Base-by-base conservation (phyloP, 352 stramenopile genomes). In the Phytophthora pini region DNA sequence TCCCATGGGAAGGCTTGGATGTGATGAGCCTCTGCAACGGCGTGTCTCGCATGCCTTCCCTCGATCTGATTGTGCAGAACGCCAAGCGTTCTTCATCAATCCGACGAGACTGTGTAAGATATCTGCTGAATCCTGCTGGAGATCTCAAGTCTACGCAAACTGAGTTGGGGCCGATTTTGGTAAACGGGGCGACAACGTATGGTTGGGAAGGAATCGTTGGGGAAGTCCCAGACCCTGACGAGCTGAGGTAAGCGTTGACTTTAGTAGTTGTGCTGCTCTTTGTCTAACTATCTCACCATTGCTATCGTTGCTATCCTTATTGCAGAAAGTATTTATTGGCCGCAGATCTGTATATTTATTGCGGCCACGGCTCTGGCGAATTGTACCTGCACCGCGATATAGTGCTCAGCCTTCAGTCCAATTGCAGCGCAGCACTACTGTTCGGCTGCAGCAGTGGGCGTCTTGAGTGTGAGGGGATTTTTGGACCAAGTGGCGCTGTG, bases 391-490 rank as follows among this genome's bases (percentile, higher is more conserved):
- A 93, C 63, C 80, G 89, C 10, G 80, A 88, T 43, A 82, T 96
- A 67, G 82, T 98, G 36, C 63, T 84, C 2, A 53, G 74, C 20
- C 65, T 90, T 10, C 52, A 76, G 41, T 65, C 72, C 26, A 52
- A 75, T 52, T 93, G 80, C 70, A 82, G 94, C 22, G 75, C 92
- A 20, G 80, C 98, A 6, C 74, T 99, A 17, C 84, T 99, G 3
- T 99, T 99, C 77, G 98, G 98, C 38, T 99, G 98, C 81, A 99
- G 95, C 62, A 99, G 94, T 70, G 97, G 95, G 5, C 88, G 87
- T 39, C 80, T 99, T 0, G 82, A 93, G 38, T 68, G 59, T 1
- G 72, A 94, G 46, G 88, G 90, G 2, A 76, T 94, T 31, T 99
- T 98, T 61, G 96, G 98, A 54, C 95, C 98, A 7, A 85, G 97